Evolutionary conservation across 31 red algal genomes (phyloP), one percentile per base, ranked within the genome.

Genomic region (Endocladia muricata): DNA sequence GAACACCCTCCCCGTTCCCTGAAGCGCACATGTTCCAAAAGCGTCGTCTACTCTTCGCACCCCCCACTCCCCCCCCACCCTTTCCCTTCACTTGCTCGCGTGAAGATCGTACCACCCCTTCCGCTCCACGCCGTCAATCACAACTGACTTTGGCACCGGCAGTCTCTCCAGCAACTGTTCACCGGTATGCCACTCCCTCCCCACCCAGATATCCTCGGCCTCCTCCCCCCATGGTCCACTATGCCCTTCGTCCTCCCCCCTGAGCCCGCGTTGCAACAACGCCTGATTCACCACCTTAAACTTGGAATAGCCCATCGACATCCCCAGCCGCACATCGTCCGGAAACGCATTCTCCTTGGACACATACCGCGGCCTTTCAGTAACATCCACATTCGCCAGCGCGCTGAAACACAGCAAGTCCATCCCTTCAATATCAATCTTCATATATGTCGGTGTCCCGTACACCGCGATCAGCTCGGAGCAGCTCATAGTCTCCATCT

Each of bases 361-460:
- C 1, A 81, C 56, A 28, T 90, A 90, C 77, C 57, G 67, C 30
- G 86, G 86, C 21, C 64, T 61, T 31, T 68, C 48, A 23, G 40
- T 39, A 31, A 42, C 39, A 5, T 55, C 49, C 5, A 90, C 57
- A 15, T 32, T 43, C 25, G 59, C 59, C 31, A 90, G 56, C 5
- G 68, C 65, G 19, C 68, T 58, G 22, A 90, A 37, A 47, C 86
- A 90, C n/a, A 67, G 70, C 39, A 40, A 44, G 69, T 90, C 86
- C 59, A 73, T 74, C 19, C 86, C 86, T 63, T 90, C 86, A 51
- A 90, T 90, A 57, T 90, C 86, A 55, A 90, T 90, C 69, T 90
- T 90, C 32, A 82, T 22, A 41, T 82, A 82, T 22, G 76, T 6
- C 0, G 86, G 86, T 34, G 86, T 74, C 4, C 86, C 86, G 36